Conservation (phyloP, 1,284 basidiomycete species). For the Leccinum glutinopallens region DNA sequence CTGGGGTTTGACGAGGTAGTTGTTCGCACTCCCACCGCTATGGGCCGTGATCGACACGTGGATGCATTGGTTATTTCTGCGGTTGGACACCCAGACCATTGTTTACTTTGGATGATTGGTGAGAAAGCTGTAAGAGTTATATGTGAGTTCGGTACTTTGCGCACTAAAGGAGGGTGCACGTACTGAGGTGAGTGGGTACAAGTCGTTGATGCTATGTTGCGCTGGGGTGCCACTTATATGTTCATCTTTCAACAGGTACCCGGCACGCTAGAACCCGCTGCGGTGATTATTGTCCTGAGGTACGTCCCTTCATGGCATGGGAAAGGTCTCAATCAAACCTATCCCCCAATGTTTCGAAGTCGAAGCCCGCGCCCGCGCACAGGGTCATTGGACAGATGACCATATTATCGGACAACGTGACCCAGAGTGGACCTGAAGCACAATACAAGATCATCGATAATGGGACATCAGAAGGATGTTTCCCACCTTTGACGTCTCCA, state of each 20-base stretch:
- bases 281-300: neutral
- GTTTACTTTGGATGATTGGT: neutral
- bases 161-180: neutral
- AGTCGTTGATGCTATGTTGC: neutral
- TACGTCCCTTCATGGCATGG: neutral
- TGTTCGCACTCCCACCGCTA: neutral
- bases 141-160: neutral
- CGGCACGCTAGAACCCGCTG: neutral
- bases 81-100: constrained; percentile 6
- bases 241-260: neutral
- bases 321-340: neutral
- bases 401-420: neutral
- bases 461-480: neutral
- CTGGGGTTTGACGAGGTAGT: neutral
- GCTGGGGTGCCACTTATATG: neutral
- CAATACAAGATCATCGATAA: neutral
- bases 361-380: neutral
- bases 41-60: neutral
- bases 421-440: neutral
- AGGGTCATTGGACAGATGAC: neutral
- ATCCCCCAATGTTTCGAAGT: neutral
- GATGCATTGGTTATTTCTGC: neutral
- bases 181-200: neutral
- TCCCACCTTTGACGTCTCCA: neutral
- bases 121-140: neutral